A percentile compares a stretch with the other conserved stretches of the same genome.
These are phyloP conservation scores for Chrysanthemum makinoi DNA, from an alignment of 129 eudicot species.

Conservation along the genomic window DNA sequence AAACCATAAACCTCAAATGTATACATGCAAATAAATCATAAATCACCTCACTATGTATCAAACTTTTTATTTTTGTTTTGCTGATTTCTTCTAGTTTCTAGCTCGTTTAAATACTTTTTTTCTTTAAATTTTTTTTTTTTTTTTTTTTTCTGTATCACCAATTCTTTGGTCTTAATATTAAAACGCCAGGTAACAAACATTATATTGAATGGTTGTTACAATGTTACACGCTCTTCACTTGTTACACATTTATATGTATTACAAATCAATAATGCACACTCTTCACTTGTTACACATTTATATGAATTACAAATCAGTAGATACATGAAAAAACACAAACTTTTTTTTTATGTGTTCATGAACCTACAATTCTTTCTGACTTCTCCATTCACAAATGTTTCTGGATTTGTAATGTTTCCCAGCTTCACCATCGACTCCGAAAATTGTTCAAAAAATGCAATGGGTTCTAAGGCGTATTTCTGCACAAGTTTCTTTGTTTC, in stretches of 20 bases:
- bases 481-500: conserved; percentile 59
- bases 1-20: no score
- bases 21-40: no score
- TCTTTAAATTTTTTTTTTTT: no score
- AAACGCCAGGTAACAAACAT: neutral
- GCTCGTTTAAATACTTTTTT: no score
- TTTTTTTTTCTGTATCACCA: no score
- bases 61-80: no score
- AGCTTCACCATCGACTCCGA: conserved; percentile 86
- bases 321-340: neutral
- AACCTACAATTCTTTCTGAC: conserved; percentile 90
- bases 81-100: no score
- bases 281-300: neutral
- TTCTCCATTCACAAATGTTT: conserved; percentile 71
- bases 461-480: conserved; percentile 53
- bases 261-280: no score
- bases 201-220: neutral
- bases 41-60: no score
- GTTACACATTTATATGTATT: neutral
- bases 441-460: conserved; percentile 79
- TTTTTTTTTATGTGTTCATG: conserved; percentile 44
- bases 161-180: no score
- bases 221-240: conserved; percentile 15
- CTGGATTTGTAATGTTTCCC: conserved; percentile 74
- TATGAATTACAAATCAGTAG: neutral